Evolutionary conservation across 2,329 filamentous ascomycete genomes (phyloP).

Genomic region (Fusarium agapanthi): DNA sequence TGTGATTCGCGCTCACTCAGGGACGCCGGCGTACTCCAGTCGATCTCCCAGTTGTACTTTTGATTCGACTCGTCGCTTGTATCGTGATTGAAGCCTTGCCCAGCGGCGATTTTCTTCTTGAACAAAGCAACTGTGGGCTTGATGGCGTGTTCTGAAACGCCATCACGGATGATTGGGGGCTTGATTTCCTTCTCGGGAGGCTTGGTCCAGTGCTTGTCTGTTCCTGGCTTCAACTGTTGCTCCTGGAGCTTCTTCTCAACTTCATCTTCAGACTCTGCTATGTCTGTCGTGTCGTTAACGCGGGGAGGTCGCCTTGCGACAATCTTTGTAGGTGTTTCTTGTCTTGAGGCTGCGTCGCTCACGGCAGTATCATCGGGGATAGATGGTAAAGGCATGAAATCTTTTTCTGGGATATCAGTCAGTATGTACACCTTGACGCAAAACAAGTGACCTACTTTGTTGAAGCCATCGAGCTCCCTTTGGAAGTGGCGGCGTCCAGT

Average conservation of each 20-base stretch:
- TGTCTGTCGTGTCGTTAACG: background rate
- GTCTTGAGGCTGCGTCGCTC: conserved; percentile 4
- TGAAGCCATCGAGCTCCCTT: conserved; percentile 18
- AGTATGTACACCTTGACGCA: background rate
- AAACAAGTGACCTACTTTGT: conserved; percentile 18
- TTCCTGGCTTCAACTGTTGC: background rate
- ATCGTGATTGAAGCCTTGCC: conserved; percentile 11
- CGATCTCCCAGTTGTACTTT: conserved; percentile 25
- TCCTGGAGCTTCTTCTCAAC: conserved; percentile 7
- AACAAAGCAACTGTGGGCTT: conserved; percentile 34
- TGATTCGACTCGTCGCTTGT: background rate
- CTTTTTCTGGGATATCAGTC: conserved; percentile 15
- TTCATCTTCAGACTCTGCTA: background rate
- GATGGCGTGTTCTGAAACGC: conserved; percentile 37
- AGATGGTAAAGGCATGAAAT: background rate
- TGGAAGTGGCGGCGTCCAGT: background rate
- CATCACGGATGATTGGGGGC: conserved; percentile 33
- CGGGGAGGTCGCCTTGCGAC: background rate
- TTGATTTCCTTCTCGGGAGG: conserved; percentile 17
- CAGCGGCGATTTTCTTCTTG: conserved; percentile 26
- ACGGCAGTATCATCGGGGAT: background rate
- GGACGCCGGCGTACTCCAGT: conserved; percentile 16
- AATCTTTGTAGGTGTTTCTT: conserved; percentile 17
- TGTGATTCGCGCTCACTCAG: conserved; percentile 2
- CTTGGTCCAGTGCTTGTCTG: conserved; percentile 1